phyloP scores from a whole-genome alignment of 2,329 filamentous ascomycete species.

The Aspergillus melleus region DNA sequence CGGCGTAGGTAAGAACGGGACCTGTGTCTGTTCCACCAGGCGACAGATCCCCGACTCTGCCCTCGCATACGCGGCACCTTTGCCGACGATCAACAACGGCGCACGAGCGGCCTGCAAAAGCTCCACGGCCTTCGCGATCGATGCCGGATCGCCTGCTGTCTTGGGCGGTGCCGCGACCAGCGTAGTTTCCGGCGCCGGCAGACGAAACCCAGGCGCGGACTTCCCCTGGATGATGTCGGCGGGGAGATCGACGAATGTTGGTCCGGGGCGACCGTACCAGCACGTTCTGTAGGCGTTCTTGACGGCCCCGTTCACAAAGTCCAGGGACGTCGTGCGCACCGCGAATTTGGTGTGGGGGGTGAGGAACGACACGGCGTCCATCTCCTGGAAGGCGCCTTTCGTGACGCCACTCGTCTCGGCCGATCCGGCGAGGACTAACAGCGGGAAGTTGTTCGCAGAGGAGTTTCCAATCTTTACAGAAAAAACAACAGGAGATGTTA shows the following conservation, averaged over 20 bases:
- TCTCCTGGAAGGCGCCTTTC: conserved; percentile 59
- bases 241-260: conserved; percentile 56
- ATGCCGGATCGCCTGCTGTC: conserved; percentile 47
- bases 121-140: conserved; percentile 43
- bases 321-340: conserved; percentile 46
- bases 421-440: conserved; percentile 56
- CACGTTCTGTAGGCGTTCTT: conserved; percentile 54
- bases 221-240: conserved; percentile 55
- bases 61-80: conserved; percentile 56
- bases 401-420: conserved; percentile 53
- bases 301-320: conserved; percentile 50
- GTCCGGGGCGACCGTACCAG: conserved; percentile 56
- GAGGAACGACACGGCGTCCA: conserved; percentile 56
- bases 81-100: conserved; percentile 56
- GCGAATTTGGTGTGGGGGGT: conserved; percentile 55
- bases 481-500: conserved; percentile 3
- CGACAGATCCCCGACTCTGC: conserved; percentile 48
- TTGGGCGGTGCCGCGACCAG: conserved; percentile 42
- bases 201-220: conserved; percentile 17
- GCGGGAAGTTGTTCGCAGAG: conserved; percentile 55
- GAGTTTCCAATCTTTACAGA: conserved; percentile 48
- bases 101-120: conserved; percentile 51
- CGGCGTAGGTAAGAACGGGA: conserved; percentile 59
- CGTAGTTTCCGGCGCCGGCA: conserved; percentile 30
- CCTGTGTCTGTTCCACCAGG: conserved; percentile 48